Evolutionary conservation across 345 rosid genomes (phyloP), one percentile per base, ranked within the genome.

Genomic region (Acer saccharum): DNA sequence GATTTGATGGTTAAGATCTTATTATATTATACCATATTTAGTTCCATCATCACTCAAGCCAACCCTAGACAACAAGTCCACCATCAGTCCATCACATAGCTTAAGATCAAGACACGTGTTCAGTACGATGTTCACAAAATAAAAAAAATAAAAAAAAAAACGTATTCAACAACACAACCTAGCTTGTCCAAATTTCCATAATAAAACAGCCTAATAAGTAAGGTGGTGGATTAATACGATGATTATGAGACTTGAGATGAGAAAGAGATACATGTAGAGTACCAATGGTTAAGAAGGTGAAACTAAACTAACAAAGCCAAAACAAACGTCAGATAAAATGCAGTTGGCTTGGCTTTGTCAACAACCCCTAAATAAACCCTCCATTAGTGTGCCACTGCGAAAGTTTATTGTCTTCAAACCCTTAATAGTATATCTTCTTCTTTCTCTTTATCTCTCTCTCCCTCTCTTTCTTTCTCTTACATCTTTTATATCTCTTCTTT

Each of bases 401-500:
- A 92, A 89, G 93, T 89, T 46, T 69, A 54, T 74, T 80, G 77
- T 76, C 85, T 72, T 82, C 83, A 77, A 79, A 83, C 88, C 86
- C 84, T 68, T 79, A 81, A 82, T 86, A 83, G 91, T 63, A 85
- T 80, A 72, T 76, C 67, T 81, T 77, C 20, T 77, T 60, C 78
- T 74, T 67, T 21, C 61, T 77, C 68, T 74, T 20, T 52, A 71
- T 61, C 84, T 69, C 82, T 77, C n/a, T 77, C 82, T 60, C 78
- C 72, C 69, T 25, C 65, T 77, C 65, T 76, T 23, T 58, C 79
- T 69, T 32, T 81, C 52, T 81, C 70, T 69, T 50, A 58, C 76
- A 43, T 73, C 75, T 68, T 54, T 50, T 35, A 35, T 4, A 35
- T 71, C 35, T 41, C 60, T 77, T 77, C 64, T 29, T 74, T 78